A percentile compares a stretch with the other conserved stretches of the same genome.
Conservation (phyloP, 306 rosid species). For the Prosopis cineraria region DNA sequence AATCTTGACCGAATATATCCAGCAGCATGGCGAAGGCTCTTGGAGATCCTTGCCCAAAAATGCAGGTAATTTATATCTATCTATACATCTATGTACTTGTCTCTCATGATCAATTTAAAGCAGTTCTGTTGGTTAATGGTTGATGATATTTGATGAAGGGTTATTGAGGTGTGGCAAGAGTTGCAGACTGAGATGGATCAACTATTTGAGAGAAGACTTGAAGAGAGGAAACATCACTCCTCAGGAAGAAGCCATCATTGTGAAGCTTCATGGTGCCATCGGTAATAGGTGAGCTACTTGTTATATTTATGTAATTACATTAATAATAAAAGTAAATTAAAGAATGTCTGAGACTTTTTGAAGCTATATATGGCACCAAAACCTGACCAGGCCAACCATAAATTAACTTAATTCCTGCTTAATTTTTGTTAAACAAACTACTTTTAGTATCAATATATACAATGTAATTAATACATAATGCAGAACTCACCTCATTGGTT, state of each 20-base stretch:
- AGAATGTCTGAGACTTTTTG: no score
- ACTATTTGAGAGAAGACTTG: constrained; percentile 74
- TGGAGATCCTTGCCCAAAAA: constrained; percentile 87
- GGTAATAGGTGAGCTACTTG: constrained; percentile 76
- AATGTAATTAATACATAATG: not conserved
- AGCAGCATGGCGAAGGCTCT: constrained; percentile 70
- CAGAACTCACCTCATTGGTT: not conserved
- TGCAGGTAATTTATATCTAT: constrained; percentile 42
- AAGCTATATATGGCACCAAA: no score
- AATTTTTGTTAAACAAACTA: no score
- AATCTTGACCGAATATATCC: constrained; percentile 64
- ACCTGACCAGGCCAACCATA: no score
- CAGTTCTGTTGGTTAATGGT: no score
- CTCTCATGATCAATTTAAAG: no score
- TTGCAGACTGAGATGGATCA: constrained; percentile 92
- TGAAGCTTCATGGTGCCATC: constrained; percentile 64
- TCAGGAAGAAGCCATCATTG: constrained; percentile 81
- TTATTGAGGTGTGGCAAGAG: constrained; percentile 81
- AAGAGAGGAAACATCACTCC: constrained; percentile 89
- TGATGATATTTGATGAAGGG: no score
- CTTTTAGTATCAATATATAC: not conserved
- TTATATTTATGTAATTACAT: no score
- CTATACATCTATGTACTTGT: no score
- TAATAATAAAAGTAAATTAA: no score
- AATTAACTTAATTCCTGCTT: no score